These are phyloP conservation scores for Daedaleopsis sinensis DNA, from an alignment of 768 basidiomycete species.

Conservation along the genomic window DNA sequence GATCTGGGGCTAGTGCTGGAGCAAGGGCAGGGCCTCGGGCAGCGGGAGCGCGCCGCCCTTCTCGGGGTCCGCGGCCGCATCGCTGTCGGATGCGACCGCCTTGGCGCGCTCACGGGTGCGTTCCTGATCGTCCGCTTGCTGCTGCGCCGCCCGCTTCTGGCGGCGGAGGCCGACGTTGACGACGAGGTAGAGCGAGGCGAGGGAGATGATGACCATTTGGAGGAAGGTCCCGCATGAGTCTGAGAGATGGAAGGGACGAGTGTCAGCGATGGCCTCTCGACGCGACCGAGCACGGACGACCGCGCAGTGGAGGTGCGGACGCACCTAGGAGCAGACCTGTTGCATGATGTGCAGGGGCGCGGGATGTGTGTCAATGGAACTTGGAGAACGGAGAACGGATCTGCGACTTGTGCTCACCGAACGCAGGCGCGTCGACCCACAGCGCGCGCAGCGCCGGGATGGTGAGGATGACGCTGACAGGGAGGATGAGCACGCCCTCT, in stretches of 20 bases:
- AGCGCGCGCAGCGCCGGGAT: conserved; percentile 23
- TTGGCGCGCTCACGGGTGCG: background rate
- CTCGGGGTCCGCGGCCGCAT: background rate
- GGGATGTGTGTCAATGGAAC: background rate
- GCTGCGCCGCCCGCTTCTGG: background rate
- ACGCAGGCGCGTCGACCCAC: conserved; percentile 22
- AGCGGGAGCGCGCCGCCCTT: background rate
- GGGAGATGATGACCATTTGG: conserved; percentile 23
- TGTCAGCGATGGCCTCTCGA: background rate
- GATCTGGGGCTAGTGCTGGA: background rate
- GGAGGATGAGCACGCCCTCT: conserved; percentile 22
- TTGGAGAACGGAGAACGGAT: background rate
- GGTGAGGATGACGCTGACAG: conserved; percentile 24
- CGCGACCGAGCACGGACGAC: background rate
- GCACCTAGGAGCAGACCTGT: conserved; percentile 23
- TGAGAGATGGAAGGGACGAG: background rate
- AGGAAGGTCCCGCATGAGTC: conserved; percentile 23
- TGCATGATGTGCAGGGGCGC: background rate
- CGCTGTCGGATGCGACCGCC: background rate
- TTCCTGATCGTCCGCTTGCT: background rate
- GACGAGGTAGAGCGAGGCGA: conserved; percentile 25
- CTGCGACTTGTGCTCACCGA: conserved; percentile 15
- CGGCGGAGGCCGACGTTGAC: conserved; percentile 18
- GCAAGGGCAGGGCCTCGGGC: background rate
- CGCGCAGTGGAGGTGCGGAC: background rate